Base-by-base conservation (phyloP, 108 stramenopile genomes). In the Conticribra weissflogii region DNA sequence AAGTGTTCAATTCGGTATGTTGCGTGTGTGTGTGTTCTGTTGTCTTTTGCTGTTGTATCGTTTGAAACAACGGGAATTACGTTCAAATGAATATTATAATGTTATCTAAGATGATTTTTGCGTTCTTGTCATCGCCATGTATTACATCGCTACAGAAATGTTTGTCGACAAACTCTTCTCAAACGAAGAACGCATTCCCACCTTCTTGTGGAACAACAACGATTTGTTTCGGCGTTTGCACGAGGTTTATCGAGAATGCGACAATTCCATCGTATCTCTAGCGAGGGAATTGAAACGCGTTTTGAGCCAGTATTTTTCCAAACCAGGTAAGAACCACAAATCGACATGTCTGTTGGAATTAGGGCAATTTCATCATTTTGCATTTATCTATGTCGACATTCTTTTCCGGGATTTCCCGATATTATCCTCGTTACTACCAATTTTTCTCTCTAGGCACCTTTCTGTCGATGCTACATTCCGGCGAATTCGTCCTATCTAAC, bases 201-300 rank as follows among this genome's bases (percentile, higher is more conserved):
- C 52, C 30, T 66, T 67, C 23, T 66, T 79, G 0, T 79, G 78
- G 78, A 53, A 30, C 47, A 55, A 72, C 57, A 29, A 54, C 12
- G 30, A 41, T 62, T 21, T 79, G 45, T 45, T 71, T 36, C 36
- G 53, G 30, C 51, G 71, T 48, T 53, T 71, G 16, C 65, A 60
- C 17, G 61, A 66, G 32, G 32, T 71, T 18, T 78, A 66, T 55
- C 70, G 58, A 9, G 64, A 78, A 29, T 60, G 5, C 31, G 78
- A 79, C 21, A 79, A 79, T 52, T 79, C 78, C 28, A 62, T 79
- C 25, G 66, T 79, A 21, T 71, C 70, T 18, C 16, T 65, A 16
- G 65, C 64, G 28, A 60, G 59, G 41, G 36, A 59, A 16, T 58
- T 79, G 44, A 71, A 71, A 54, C 48, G 59, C 19, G 58, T 62